Conservation (phyloP, 805 yeast genomes). For the Torulaspora franciscae region DNA sequence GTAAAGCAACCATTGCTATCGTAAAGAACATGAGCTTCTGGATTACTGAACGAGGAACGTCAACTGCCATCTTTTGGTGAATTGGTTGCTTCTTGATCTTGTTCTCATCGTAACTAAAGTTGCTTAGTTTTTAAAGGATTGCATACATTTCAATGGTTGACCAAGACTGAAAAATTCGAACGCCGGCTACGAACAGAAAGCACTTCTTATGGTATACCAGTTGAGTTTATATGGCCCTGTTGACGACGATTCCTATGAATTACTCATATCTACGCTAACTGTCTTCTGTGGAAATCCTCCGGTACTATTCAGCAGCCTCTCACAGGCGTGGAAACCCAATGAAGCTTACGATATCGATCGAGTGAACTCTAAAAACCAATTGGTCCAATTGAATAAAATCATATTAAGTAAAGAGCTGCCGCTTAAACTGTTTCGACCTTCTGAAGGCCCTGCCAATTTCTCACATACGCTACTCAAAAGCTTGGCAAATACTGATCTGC, state of each 20-base stretch:
- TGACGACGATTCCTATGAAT: conserved; percentile 29
- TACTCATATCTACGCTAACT: conserved; percentile 29
- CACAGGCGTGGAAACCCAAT: conserved; percentile 31
- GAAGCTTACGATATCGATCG: conserved; percentile 25
- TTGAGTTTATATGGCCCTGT: conserved; percentile 28
- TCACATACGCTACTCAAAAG: conserved; percentile 22
- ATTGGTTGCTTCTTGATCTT: background rate
- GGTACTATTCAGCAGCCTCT: conserved; percentile 25
- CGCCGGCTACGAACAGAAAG: background rate
- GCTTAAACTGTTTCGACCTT: conserved; percentile 9
- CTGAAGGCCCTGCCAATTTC: conserved; percentile 4
- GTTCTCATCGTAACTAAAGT: background rate
- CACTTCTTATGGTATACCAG: conserved; percentile 32
- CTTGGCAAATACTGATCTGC: conserved; percentile 13
- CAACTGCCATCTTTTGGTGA: conserved; percentile 34
- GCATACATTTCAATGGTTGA: background rate
- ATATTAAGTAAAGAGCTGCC: conserved; percentile 27
- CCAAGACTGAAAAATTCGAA: background rate
- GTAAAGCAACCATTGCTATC: conserved; percentile 67
- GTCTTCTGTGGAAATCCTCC: conserved; percentile 32
- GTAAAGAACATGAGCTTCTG: conserved; percentile 69
- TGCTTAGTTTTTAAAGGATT: background rate
- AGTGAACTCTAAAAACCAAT: conserved; percentile 29
- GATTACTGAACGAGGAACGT: conserved; percentile 49
- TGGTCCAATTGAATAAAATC: conserved; percentile 32